Conservation (phyloP, 139 green algal species). For the Trebouxia sp. region DNA sequence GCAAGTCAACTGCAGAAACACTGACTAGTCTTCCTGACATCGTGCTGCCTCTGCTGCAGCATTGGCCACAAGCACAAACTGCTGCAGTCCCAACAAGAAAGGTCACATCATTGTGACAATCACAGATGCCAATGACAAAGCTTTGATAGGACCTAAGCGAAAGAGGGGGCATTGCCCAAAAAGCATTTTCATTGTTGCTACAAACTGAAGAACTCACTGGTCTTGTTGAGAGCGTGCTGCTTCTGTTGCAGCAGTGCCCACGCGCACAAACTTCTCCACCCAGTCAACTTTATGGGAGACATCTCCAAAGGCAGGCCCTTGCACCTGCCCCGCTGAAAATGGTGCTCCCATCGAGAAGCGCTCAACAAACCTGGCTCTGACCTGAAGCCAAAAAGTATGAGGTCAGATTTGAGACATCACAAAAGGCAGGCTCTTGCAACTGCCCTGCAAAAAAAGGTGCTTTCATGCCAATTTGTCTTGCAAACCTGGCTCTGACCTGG, state of each 20-base stretch:
- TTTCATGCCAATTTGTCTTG: too few species aligned
- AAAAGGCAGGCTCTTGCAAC: not conserved
- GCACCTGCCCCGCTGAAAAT: slow-evolving; percentile 72
- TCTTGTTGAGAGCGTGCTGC: slow-evolving; percentile 45
- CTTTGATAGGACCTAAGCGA: too few species aligned
- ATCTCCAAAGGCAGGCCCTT: slow-evolving; percentile 73
- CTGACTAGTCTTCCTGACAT: too few species aligned
- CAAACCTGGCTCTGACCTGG: too few species aligned
- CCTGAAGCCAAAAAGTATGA: slow-evolving; percentile 22
- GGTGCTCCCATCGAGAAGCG: slow-evolving; percentile 90
- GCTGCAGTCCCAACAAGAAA: too few species aligned
- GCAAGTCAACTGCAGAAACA: too few species aligned
- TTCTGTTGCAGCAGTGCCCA: slow-evolving; percentile 45
- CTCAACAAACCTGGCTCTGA: slow-evolving; percentile 87
- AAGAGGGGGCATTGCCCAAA: too few species aligned
- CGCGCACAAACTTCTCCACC: slow-evolving; percentile 91
- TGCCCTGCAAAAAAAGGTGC: not conserved
- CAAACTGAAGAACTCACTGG: not conserved
- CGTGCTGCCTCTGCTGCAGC: too few species aligned
- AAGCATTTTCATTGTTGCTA: too few species aligned
- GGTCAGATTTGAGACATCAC: not conserved
- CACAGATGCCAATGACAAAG: too few species aligned
- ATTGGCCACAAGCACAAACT: too few species aligned
- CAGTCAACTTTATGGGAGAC: slow-evolving; percentile 81
- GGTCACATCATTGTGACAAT: too few species aligned